Percentiles rank a stretch among this genome's conserved stretches.
phyloP scores from a whole-genome alignment of 139 green algal genomes.

The Picochlorum sp. region DNA sequence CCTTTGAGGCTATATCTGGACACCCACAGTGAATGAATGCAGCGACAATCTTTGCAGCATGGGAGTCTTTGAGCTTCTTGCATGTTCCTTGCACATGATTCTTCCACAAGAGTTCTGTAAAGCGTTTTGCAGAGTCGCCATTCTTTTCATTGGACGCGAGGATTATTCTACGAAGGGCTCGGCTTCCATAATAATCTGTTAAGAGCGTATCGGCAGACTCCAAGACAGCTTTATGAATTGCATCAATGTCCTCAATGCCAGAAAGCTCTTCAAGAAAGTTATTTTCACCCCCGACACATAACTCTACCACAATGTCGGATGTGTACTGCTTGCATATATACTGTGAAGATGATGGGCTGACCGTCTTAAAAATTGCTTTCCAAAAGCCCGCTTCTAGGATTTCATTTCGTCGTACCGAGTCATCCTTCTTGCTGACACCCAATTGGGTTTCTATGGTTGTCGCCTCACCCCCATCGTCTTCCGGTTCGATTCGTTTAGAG shows the following conservation, averaged over 20 bases:
- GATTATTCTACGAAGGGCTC: slow-evolving; percentile 46
- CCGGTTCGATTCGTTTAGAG: slow-evolving; percentile 13
- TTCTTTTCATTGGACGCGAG: slow-evolving; percentile 26
- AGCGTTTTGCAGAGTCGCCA: not conserved
- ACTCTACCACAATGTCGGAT: slow-evolving; percentile 53
- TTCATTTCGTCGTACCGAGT: slow-evolving; percentile 42
- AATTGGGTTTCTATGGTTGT: slow-evolving; percentile 14
- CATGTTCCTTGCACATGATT: slow-evolving; percentile 35
- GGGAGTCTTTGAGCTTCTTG: slow-evolving; percentile 34
- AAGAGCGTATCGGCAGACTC: slow-evolving; percentile 30
- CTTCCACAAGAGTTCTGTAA: slow-evolving; percentile 38
- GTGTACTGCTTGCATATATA: slow-evolving; percentile 43
- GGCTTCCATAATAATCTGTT: slow-evolving; percentile 43
- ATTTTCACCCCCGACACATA: slow-evolving; percentile 45
- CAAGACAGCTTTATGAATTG: slow-evolving; percentile 45
- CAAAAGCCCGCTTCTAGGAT: slow-evolving; percentile 55
- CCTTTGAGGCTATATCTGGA: slow-evolving; percentile 16
- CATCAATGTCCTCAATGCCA: slow-evolving; percentile 23
- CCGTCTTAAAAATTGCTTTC: slow-evolving; percentile 28
- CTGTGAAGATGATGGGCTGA: slow-evolving; percentile 11
- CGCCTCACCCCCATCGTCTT: slow-evolving; percentile 2
- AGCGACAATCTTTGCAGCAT: slow-evolving; percentile 66
- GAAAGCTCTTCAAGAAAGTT: slow-evolving; percentile 38
- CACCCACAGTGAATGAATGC: slow-evolving; percentile 41
- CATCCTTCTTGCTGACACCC: slow-evolving; percentile 72